A percentile compares a stretch with the other conserved stretches of the same genome.
Conservation (phyloP, 202 grass and related monocot species). For the Zoysia matrella region DNA sequence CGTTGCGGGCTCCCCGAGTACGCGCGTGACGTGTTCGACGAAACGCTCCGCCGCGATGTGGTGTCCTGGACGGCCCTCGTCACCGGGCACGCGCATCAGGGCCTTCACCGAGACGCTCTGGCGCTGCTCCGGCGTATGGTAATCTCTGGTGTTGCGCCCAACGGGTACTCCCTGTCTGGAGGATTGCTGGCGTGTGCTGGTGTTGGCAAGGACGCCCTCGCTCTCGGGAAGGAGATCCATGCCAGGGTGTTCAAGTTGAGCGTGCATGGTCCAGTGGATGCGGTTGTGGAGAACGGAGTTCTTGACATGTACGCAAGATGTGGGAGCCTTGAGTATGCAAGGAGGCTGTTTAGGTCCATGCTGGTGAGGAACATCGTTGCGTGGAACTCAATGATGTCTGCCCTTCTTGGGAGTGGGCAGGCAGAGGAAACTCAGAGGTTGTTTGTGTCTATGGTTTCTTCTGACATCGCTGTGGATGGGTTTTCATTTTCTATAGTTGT, state of each 20-base stretch:
- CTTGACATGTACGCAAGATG: slow-evolving; percentile 62
- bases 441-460: slow-evolving; percentile 46
- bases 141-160: slow-evolving; percentile 22
- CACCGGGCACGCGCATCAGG: slow-evolving; percentile 57
- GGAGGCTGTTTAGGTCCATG: slow-evolving; percentile 53
- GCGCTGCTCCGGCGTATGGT: slow-evolving; percentile 48
- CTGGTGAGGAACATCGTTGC: slow-evolving; percentile 41
- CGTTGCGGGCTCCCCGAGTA: slow-evolving; percentile 41
- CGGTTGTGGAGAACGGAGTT: slow-evolving; percentile 57
- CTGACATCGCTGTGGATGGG: slow-evolving; percentile 26
- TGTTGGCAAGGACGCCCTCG: slow-evolving; percentile 10
- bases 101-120: slow-evolving; percentile 24
- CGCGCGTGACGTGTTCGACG: slow-evolving; percentile 56
- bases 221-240: slow-evolving; percentile 61
- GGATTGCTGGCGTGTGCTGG: slow-evolving; percentile 46
- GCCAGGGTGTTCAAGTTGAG: slow-evolving; percentile 48
- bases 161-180: slow-evolving; percentile 56
- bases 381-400: slow-evolving; percentile 67
- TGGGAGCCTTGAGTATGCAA: slow-evolving; percentile 11
- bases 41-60: slow-evolving; percentile 51
- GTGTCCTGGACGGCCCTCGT: slow-evolving; percentile 71
- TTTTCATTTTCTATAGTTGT: slow-evolving; percentile 58
- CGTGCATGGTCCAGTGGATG: slow-evolving; percentile 17
- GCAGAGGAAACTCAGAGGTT: slow-evolving; percentile 57
- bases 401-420: slow-evolving; percentile 39